Conservation (phyloP, 1,139 yeast species). For the Fermentozyma sake region DNA sequence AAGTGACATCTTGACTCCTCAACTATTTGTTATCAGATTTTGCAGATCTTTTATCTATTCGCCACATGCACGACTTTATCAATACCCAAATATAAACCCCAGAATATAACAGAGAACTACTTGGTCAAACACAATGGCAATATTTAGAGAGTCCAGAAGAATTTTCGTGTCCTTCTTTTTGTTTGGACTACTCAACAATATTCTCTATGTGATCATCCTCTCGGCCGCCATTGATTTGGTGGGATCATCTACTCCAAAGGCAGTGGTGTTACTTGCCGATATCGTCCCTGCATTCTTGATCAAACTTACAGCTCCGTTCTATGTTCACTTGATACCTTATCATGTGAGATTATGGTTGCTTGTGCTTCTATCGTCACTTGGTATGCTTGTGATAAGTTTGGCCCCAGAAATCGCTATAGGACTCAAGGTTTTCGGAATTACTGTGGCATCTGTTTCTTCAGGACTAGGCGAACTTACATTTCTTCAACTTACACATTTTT, state of each 20-base stretch:
- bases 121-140: too few species aligned
- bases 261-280: conserved; percentile 80
- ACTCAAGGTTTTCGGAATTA: conserved; percentile 61
- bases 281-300: conserved; percentile 75
- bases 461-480: conserved; percentile 92
- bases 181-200: conserved; percentile 84
- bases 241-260: conserved; percentile 79
- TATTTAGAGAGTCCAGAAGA: too few species aligned
- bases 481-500: conserved; percentile 75
- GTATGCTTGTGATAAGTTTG: conserved; percentile 70
- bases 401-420: conserved; percentile 20
- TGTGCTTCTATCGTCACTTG: conserved; percentile 59
- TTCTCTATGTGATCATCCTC: conserved; percentile 83
- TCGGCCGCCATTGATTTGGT: conserved; percentile 92
- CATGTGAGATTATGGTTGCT: conserved; percentile 47
- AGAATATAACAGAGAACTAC: too few species aligned
- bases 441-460: conserved; percentile 76
- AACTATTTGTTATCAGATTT: too few species aligned
- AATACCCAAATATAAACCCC: too few species aligned
- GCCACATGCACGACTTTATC: too few species aligned
- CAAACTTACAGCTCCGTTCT: conserved; percentile 75
- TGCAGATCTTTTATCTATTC: too few species aligned
- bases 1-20: too few species aligned
- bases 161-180: conserved; percentile 63
- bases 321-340: conserved; percentile 65